Base-by-base conservation (phyloP, 2,329 filamentous ascomycete genomes). In the Didymella lethalis region DNA sequence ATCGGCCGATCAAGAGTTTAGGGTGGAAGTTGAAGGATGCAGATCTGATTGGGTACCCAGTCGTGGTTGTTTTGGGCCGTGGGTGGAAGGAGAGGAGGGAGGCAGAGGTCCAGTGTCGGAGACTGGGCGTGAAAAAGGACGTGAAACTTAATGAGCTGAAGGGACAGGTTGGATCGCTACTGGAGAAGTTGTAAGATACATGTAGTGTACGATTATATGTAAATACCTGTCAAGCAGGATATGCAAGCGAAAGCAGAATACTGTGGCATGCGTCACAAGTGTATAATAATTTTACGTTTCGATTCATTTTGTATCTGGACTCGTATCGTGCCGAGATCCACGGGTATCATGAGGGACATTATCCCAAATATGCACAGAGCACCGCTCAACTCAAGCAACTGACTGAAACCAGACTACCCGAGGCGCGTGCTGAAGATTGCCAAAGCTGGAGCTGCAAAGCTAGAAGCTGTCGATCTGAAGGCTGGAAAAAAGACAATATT, bases 1-100 rank as follows among this genome's bases (percentile, higher is more conserved):
- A 81, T 68, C 64, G 79, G 20, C 73, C 81, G 11, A 76, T 80
- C 28, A 84, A 86, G 65, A 81, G 84, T 1, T 82, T 97, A 61
- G 85, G 87, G 3, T 97, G 92, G 91, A 98, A 96, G 76, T 81
- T 98, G 72, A 88, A 87, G 36, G 95, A 99, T 78, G 95, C 94
- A 1, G 93, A 98, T 75, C 75, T 95, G 57, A 86, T 94, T 54
- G 95, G 95, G 3, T 97, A 96, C 74, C 94, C 94, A 0, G 82
- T 98, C 12, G 83, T 94, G 8, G 82, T 97, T 12, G 83, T 97
- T 2, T 76, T 98, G 31, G 94, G 94, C 7, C 62, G 65, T 18
- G 61, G 59, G 7, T 78, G 76, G 76, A 70, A 67, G 61, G 66
- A 73, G 36, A 68, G 41, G 47, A 58, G 60, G 56, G 77, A 82